Evolutionary conservation across 2,329 filamentous ascomycete species (phyloP).

Genomic region (Diaporthe nobilis): DNA sequence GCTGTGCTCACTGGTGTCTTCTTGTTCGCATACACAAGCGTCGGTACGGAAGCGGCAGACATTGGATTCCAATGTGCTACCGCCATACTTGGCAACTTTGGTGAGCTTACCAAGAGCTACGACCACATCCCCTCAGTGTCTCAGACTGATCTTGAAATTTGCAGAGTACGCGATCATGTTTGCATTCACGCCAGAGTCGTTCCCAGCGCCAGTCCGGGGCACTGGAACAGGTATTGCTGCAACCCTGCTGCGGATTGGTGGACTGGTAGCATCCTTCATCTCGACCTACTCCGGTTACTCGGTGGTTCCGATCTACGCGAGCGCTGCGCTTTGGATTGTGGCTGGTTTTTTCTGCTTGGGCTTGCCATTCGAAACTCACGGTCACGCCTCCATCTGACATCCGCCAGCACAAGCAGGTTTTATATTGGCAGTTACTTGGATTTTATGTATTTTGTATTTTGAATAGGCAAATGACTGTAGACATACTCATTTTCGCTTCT

Average conservation of each 20-base stretch:
- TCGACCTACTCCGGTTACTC: conserved; percentile 59
- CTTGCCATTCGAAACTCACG: conserved; percentile 61
- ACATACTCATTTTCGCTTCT: not conserved
- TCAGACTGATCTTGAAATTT: not conserved
- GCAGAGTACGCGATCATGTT: conserved; percentile 56
- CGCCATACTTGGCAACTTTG: conserved; percentile 60
- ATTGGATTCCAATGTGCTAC: conserved; percentile 59
- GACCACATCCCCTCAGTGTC: not conserved
- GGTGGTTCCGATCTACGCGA: conserved; percentile 59
- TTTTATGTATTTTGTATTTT: not conserved
- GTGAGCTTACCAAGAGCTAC: conserved; percentile 43
- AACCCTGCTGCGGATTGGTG: conserved; percentile 54
- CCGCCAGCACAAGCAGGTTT: not conserved
- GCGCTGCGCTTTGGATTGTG: conserved; percentile 59
- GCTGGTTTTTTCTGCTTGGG: conserved; percentile 58
- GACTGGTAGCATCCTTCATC: conserved; percentile 58
- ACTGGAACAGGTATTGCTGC: conserved; percentile 65
- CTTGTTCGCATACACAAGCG: conserved; percentile 60
- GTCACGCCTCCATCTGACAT: conserved; percentile 50
- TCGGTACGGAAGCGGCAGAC: conserved; percentile 54
- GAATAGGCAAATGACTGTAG: not conserved
- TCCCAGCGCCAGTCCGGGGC: conserved; percentile 68
- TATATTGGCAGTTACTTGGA: not conserved
- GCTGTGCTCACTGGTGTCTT: conserved; percentile 61
- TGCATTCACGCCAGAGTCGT: conserved; percentile 69